Conservation (phyloP, 2,329 filamentous ascomycete species). For the Pseudogymnoascus sp. region DNA sequence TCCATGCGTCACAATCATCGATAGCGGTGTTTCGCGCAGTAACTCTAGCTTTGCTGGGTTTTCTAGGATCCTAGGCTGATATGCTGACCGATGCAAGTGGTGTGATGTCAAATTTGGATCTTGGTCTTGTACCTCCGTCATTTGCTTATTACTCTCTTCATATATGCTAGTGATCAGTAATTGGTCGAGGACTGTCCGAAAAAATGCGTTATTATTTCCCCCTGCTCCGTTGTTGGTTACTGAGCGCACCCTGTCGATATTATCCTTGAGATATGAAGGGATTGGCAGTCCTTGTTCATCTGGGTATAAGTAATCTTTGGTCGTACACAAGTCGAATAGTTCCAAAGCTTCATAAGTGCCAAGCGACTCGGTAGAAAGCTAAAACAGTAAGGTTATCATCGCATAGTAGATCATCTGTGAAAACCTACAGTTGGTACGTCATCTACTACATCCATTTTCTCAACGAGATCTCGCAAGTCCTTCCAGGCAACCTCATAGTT, state of each 20-base stretch:
- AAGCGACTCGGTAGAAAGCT: no score
- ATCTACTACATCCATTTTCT: no score
- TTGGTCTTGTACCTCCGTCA: background rate
- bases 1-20: background rate
- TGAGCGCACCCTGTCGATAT: background rate
- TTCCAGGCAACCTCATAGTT: background rate
- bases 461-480: background rate
- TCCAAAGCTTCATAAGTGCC: background rate
- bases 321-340: slow-evolving; percentile 3
- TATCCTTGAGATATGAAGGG: slow-evolving; percentile 4
- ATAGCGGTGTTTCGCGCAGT: background rate
- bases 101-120: background rate
- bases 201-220: background rate
- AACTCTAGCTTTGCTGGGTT: background rate
- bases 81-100: background rate
- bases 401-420: no score
- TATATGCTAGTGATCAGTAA: slow-evolving; percentile 4
- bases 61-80: background rate
- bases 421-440: no score
- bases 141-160: background rate
- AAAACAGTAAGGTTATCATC: no score
- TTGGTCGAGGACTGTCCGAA: slow-evolving; percentile 5
- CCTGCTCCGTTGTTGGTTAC: slow-evolving; percentile 1
- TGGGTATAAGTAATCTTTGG: background rate
- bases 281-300: slow-evolving; percentile 7